Evolutionary conservation across 768 basidiomycete genomes (phyloP).

Genomic region (Crepidotus variabilis): DNA sequence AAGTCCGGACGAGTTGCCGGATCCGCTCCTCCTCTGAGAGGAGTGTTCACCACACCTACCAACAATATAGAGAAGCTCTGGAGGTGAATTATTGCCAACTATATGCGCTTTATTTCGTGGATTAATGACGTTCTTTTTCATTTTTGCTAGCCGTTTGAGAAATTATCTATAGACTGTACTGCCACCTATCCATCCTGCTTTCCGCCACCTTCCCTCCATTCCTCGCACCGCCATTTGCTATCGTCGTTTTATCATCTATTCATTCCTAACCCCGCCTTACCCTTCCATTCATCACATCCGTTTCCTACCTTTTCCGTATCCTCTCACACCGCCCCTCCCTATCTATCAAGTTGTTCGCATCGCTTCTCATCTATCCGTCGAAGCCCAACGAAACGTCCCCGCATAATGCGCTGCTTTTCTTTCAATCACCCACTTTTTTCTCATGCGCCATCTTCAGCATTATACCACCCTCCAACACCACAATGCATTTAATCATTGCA

Average conservation of each 20-base stretch:
- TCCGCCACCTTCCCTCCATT: background rate
- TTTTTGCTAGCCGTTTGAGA: background rate
- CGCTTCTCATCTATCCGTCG: background rate
- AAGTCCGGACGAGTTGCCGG: conserved; percentile 76
- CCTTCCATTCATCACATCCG: background rate
- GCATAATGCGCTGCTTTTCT: background rate
- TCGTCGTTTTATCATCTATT: no score
- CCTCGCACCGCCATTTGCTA: background rate
- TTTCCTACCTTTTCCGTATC: background rate
- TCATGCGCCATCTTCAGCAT: background rate
- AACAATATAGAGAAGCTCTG: conserved; percentile 25
- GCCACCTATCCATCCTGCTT: background rate
- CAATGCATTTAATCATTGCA: background rate
- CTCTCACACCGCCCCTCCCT: background rate
- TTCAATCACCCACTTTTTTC: background rate
- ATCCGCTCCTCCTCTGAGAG: conserved; percentile 53
- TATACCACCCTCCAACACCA: background rate
- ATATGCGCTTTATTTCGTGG: background rate
- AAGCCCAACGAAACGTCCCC: background rate
- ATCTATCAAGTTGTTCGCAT: background rate
- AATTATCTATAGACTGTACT: background rate
- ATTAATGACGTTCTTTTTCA: background rate
- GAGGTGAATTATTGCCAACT: conserved; percentile 16
- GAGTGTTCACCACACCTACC: conserved; percentile 13
- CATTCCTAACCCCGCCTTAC: no score